phyloP scores from a whole-genome alignment of 2,329 filamentous ascomycete genomes.

The Ophiocordyceps camponoti-saundersi region DNA sequence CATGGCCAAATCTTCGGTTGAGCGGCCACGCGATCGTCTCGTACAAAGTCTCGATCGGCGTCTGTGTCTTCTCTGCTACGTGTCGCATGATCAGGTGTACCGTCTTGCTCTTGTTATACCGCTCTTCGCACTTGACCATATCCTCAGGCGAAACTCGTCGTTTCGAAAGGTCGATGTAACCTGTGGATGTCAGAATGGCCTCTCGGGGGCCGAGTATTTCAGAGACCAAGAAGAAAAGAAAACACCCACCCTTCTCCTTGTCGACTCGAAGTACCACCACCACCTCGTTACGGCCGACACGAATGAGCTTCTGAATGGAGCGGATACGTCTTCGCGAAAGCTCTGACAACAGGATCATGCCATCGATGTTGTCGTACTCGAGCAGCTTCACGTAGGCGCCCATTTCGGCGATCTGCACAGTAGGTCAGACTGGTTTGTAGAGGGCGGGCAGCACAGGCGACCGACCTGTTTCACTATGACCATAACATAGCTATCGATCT shows the following conservation, averaged over 20 bases:
- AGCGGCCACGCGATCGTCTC: slow-evolving; percentile 91
- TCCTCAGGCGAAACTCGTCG: slow-evolving; percentile 95
- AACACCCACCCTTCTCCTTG: slow-evolving; percentile 79
- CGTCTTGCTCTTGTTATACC: slow-evolving; percentile 99
- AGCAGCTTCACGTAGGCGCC: slow-evolving; percentile 98
- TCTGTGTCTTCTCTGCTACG: slow-evolving; percentile 90
- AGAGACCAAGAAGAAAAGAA: not conserved
- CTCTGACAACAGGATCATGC: slow-evolving; percentile 98
- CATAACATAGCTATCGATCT: slow-evolving; percentile 99
- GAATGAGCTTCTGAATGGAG: slow-evolving; percentile 97
- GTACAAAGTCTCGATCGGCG: slow-evolving; percentile 88
- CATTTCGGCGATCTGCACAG: slow-evolving; percentile 84
- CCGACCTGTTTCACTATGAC: slow-evolving; percentile 95
- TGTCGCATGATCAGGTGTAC: slow-evolving; percentile 98
- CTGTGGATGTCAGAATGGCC: slow-evolving; percentile 6
- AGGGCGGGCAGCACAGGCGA: slow-evolving; percentile 3
- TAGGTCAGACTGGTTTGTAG: not conserved
- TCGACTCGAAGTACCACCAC: slow-evolving; percentile 97
- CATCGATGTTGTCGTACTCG: slow-evolving; percentile 99
- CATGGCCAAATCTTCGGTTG: slow-evolving; percentile 93
- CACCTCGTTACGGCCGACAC: slow-evolving; percentile 94
- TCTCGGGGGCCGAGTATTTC: not conserved
- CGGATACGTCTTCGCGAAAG: slow-evolving; percentile 94
- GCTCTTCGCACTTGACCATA: slow-evolving; percentile 95
- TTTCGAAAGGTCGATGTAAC: slow-evolving; percentile 98